phyloP scores from a whole-genome alignment of 2,329 filamentous ascomycete species.

The Dryadomyces quercus-mongolicae region DNA sequence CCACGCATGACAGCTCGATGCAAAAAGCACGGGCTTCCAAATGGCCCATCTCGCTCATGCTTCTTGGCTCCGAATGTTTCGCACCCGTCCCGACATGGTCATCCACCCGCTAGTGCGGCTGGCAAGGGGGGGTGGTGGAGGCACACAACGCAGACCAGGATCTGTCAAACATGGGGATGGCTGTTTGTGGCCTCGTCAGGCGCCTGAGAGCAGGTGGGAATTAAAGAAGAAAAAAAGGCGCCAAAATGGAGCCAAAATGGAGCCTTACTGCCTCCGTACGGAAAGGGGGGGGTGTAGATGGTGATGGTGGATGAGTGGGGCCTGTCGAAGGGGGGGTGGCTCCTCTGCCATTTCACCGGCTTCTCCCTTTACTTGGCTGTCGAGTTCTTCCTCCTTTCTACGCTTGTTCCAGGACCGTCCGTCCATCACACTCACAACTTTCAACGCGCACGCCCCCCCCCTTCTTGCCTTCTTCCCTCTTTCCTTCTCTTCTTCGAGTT shows the following conservation, averaged over 20 bases:
- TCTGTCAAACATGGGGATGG: slow-evolving; percentile 11
- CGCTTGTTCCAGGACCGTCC: slow-evolving; percentile 4
- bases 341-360: background rate
- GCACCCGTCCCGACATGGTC: slow-evolving; percentile 5
- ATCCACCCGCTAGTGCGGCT: slow-evolving; percentile 4
- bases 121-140: slow-evolving; percentile 2
- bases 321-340: background rate
- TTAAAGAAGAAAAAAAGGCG: background rate
- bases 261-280: too few relatives aligned
- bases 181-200: slow-evolving; percentile 3
- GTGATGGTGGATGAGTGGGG: background rate
- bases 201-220: slow-evolving; percentile 1
- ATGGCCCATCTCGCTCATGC: background rate
- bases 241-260: background rate
- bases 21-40: background rate
- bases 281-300: background rate
- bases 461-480: too few relatives aligned
- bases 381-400: slow-evolving; percentile 2
- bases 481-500: background rate
- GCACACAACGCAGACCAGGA: slow-evolving; percentile 8
- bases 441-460: background rate
- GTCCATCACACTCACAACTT: background rate
- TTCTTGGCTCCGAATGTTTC: slow-evolving; percentile 4
- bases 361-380: background rate
- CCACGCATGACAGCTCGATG: background rate